Conservation (phyloP, 257 asterid genomes). For the Gardenia jasminoides region DNA sequence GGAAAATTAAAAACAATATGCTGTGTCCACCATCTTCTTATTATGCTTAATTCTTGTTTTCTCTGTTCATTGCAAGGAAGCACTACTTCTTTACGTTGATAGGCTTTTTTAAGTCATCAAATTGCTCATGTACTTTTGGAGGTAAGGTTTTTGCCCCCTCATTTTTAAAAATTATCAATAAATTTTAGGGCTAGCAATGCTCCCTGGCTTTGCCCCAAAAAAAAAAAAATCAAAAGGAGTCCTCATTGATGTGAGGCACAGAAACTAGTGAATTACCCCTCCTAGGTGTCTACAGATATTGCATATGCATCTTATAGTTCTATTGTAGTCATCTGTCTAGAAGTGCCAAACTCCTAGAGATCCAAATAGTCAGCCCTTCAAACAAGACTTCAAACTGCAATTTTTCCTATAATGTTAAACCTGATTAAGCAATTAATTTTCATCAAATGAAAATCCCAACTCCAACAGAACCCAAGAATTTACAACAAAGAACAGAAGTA, state of each 20-base stretch:
- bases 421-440: not conserved
- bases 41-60: too few relatives aligned
- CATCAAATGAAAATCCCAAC: not conserved
- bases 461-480: conserved; percentile 21
- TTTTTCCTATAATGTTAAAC: not conserved
- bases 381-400: not conserved
- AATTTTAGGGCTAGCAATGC: too few relatives aligned
- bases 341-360: not conserved
- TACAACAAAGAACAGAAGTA: conserved; percentile 9
- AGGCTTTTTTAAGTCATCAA: too few relatives aligned
- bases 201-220: too few relatives aligned
- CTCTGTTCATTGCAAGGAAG: too few relatives aligned
- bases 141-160: too few relatives aligned
- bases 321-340: not conserved
- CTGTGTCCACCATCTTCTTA: too few relatives aligned
- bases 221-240: not conserved
- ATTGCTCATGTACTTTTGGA: too few relatives aligned
- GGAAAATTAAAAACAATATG: too few relatives aligned
- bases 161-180: too few relatives aligned
- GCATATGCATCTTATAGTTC: not conserved
- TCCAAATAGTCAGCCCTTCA: not conserved
- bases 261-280: not conserved
- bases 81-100: too few relatives aligned
- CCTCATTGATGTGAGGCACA: not conserved
- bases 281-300: not conserved